These are phyloP conservation scores for Calocybe cyanea DNA, from an alignment of 768 basidiomycete species.

Conservation along the genomic window DNA sequence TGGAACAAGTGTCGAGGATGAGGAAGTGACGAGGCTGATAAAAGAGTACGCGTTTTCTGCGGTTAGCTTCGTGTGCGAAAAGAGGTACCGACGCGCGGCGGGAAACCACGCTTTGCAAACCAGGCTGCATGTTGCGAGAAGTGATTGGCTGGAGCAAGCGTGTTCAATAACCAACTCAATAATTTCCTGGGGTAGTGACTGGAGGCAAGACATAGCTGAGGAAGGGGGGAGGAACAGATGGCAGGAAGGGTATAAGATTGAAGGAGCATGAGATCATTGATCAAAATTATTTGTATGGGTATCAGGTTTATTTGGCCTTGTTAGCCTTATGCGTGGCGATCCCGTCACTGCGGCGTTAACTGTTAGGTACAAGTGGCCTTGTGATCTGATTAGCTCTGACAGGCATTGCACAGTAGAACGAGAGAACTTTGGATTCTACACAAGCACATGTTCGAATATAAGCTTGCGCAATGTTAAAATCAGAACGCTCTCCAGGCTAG, in stretches of 20 bases:
- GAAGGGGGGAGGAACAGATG: background rate
- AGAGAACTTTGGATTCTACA: no score
- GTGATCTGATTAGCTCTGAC: no score
- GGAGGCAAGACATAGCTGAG: background rate
- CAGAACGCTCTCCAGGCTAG: no score
- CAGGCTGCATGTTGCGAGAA: conserved; percentile 17
- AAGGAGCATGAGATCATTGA: background rate
- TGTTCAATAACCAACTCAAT: conserved; percentile 18
- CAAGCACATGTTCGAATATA: no score
- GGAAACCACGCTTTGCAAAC: conserved; percentile 20
- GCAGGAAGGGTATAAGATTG: background rate
- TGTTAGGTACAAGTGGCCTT: no score
- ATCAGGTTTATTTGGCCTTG: conserved; percentile 5
- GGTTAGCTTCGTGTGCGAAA: conserved; percentile 12
- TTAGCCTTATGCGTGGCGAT: conserved; percentile 3
- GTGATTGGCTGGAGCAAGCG: conserved; percentile 7
- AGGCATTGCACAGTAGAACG: no score
- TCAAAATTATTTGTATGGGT: conserved; percentile 6
- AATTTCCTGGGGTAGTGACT: conserved; percentile 15
- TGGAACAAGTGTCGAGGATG: conserved; percentile 9
- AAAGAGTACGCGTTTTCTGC: conserved; percentile 10
- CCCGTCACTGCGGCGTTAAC: no score
- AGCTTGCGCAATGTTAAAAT: no score
- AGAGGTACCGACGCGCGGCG: conserved; percentile 17
- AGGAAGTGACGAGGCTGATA: conserved; percentile 9